These are phyloP conservation scores for Microdochium trichocladiopsis DNA, from an alignment of 2,329 filamentous ascomycete genomes.

Conservation along the genomic window DNA sequence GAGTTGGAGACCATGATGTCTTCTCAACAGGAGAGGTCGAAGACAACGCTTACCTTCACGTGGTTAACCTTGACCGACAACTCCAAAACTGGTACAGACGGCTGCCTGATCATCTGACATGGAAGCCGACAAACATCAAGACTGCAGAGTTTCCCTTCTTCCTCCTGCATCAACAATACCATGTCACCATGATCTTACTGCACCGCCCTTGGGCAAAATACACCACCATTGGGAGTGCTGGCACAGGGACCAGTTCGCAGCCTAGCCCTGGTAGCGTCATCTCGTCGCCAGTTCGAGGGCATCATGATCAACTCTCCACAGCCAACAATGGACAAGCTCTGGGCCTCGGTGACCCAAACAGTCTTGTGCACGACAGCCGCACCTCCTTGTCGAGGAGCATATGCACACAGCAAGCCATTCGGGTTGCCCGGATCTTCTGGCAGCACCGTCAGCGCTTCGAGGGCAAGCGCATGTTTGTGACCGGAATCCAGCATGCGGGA, in stretches of 20 bases:
- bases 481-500: conserved; percentile 45
- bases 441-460: conserved; percentile 46
- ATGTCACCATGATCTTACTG: conserved; percentile 42
- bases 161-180: conserved; percentile 48
- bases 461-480: conserved; percentile 40
- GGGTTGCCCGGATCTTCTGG: conserved; percentile 46
- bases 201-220: conserved; percentile 47
- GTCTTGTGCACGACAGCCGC: conserved; percentile 30
- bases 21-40: conserved; percentile 25
- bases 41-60: conserved; percentile 39
- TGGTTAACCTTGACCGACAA: conserved; percentile 43
- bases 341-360: conserved; percentile 22
- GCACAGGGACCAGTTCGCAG: conserved; percentile 21
- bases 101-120: conserved; percentile 39
- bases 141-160: conserved; percentile 43
- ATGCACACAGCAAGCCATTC: conserved; percentile 47
- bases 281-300: conserved; percentile 1
- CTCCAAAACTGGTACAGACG: conserved; percentile 47
- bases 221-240: conserved; percentile 25
- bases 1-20: conserved; percentile 19
- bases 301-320: conserved; percentile 2
- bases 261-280: conserved; percentile 20
- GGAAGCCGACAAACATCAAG: conserved; percentile 42
- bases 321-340: conserved; percentile 10
- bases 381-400: conserved; percentile 40